A percentile compares a stretch with the other conserved stretches of the same genome.
These are phyloP conservation scores for Thielaviopsis ethacetica DNA, from an alignment of 2,329 filamentous ascomycete species.

Conservation along the genomic window DNA sequence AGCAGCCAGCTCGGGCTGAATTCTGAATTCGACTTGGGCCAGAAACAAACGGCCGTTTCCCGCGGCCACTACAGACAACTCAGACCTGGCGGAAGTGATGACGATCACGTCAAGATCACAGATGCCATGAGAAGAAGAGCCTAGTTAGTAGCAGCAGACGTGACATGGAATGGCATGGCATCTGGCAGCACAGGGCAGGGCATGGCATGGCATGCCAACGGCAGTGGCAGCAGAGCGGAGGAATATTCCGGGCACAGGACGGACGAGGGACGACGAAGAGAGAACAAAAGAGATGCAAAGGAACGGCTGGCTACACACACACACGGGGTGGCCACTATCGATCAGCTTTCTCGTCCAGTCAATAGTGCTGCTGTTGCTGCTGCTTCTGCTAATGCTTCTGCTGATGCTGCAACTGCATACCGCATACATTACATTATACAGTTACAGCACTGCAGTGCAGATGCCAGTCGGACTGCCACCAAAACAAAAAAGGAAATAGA, in stretches of 20 bases:
- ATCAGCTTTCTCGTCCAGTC: no score
- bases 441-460: not conserved
- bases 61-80: not conserved
- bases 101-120: not conserved
- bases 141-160: no score
- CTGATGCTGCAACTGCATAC: not conserved
- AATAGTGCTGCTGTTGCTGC: not conserved
- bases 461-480: not conserved
- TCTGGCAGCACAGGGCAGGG: no score
- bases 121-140: not conserved
- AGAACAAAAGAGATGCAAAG: no score
- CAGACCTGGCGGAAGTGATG: not conserved
- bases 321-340: no score
- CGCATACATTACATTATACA: not conserved
- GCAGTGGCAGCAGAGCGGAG: no score
- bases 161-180: no score
- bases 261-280: no score
- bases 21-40: not conserved
- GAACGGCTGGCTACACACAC: no score
- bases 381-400: not conserved
- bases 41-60: not conserved
- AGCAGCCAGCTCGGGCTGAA: no score
- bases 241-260: no score
- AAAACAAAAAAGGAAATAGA: not conserved
- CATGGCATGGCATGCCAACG: no score